A percentile compares a stretch with the other conserved stretches of the same genome.
Conservation (phyloP, 768 basidiomycete genomes). For the Podaxis pistillaris region DNA sequence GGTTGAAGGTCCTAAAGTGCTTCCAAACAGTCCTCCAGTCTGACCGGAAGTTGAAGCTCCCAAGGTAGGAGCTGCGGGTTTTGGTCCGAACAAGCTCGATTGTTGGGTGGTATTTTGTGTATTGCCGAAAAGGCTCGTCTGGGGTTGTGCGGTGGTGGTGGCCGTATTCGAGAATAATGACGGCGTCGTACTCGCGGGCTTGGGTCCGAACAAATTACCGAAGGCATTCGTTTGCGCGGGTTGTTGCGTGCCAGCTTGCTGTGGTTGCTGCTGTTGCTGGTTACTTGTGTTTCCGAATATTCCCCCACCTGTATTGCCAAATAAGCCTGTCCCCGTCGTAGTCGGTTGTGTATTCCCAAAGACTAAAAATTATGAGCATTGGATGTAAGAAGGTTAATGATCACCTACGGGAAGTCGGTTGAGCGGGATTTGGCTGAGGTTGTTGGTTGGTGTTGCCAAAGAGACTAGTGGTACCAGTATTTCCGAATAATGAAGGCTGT, state of each 20-base stretch:
- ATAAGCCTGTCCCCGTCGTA: conserved; percentile 15
- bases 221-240: conserved; percentile 26
- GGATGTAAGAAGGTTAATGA: background rate
- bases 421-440: conserved; percentile 15
- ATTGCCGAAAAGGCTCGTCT: conserved; percentile 48
- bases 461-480: conserved; percentile 5
- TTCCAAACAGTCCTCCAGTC: conserved; percentile 41
- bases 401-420: conserved; percentile 21
- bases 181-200: conserved; percentile 35
- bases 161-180: conserved; percentile 38
- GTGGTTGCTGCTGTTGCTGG: conserved; percentile 28
- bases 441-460: conserved; percentile 19
- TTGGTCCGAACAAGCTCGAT: conserved; percentile 49
- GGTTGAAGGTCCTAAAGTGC: conserved; percentile 29
- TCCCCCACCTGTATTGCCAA: conserved; percentile 13
- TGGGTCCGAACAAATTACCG: conserved; percentile 43
- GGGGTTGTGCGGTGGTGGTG: conserved; percentile 29
- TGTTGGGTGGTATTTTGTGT: conserved; percentile 41
- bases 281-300: conserved; percentile 12
- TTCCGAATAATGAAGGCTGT: conserved; percentile 19
- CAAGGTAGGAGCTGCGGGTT: conserved; percentile 48
- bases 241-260: conserved; percentile 22
- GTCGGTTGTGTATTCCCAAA: conserved; percentile 17
- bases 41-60: conserved; percentile 32
- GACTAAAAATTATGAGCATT: conserved; percentile 14